phyloP scores from a whole-genome alignment of 2,329 filamentous ascomycete genomes.

The Cephalotrichum gorgonifer region DNA sequence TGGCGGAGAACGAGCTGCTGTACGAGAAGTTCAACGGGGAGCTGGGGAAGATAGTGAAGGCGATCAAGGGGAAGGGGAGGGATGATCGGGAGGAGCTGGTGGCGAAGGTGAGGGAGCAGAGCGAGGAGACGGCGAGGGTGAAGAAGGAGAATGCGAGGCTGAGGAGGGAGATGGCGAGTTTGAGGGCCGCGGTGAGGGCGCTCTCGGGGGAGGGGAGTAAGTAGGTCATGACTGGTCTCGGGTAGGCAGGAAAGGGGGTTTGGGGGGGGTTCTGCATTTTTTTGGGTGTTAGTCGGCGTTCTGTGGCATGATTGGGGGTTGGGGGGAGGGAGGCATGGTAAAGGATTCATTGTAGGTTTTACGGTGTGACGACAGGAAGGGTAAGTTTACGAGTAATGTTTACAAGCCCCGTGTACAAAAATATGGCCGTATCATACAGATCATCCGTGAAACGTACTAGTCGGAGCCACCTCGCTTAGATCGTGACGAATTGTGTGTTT shows the following conservation, averaged over 20 bases:
- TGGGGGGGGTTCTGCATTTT: background rate
- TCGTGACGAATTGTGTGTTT: background rate
- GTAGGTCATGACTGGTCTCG: background rate
- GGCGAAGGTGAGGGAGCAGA: slow-evolving; percentile 56
- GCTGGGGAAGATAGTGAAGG: slow-evolving; percentile 70
- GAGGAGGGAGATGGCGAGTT: slow-evolving; percentile 70
- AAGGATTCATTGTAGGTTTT: slow-evolving; percentile 2
- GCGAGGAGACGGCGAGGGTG: slow-evolving; percentile 66
- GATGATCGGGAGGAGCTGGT: slow-evolving; percentile 74
- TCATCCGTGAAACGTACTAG: too few relatives aligned
- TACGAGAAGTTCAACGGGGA: slow-evolving; percentile 93
- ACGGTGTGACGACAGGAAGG: background rate
- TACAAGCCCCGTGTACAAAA: background rate
- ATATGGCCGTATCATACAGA: too few relatives aligned
- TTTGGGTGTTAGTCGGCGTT: background rate
- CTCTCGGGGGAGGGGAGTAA: background rate
- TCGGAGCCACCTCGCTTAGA: too few relatives aligned
- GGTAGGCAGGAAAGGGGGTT: too few relatives aligned
- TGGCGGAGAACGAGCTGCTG: slow-evolving; percentile 83
- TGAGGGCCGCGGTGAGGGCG: slow-evolving; percentile 45
- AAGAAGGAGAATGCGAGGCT: slow-evolving; percentile 81
- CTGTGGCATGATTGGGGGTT: background rate
- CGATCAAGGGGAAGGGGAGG: slow-evolving; percentile 59
- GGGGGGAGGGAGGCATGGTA: background rate
- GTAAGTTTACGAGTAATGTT: background rate